phyloP scores from a whole-genome alignment of 768 basidiomycete genomes.

The Lentinula boryana region DNA sequence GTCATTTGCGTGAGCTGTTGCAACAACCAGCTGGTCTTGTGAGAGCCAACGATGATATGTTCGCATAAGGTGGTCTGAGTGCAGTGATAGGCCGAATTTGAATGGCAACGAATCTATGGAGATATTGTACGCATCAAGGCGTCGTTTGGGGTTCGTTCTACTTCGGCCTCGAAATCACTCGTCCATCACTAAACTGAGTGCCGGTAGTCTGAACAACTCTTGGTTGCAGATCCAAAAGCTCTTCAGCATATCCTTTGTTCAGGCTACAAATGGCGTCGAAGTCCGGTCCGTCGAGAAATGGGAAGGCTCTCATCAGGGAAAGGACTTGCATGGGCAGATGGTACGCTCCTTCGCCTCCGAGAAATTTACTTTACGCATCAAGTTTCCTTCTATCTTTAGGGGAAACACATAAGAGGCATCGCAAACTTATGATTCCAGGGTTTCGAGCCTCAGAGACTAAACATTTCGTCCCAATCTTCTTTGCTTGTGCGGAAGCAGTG shows the following conservation, averaged over 20 bases:
- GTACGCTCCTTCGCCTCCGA: slow-evolving; percentile 7
- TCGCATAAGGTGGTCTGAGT: no score
- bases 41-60: neutral
- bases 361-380: neutral
- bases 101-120: slow-evolving; percentile 7
- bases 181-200: slow-evolving; percentile 15
- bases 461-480: slow-evolving; percentile 23
- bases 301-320: slow-evolving; percentile 17
- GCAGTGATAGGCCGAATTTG: neutral
- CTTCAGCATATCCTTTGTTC: slow-evolving; percentile 24
- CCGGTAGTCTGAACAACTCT: slow-evolving; percentile 8
- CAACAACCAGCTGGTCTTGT: slow-evolving; percentile 4
- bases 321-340: slow-evolving; percentile 23
- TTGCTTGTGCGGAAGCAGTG: slow-evolving; percentile 14
- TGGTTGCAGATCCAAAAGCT: slow-evolving; percentile 25
- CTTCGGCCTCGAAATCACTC: neutral
- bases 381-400: slow-evolving; percentile 3
- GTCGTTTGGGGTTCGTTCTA: slow-evolving; percentile 1
- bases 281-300: slow-evolving; percentile 13
- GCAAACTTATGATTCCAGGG: slow-evolving; percentile 29
- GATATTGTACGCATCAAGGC: neutral
- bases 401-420: slow-evolving; percentile 20
- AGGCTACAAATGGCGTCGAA: slow-evolving; percentile 23
- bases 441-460: slow-evolving; percentile 21
- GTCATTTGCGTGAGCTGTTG: slow-evolving; percentile 2